Percentiles rank a stretch among this genome's conserved stretches.
Evolutionary conservation across 2,329 filamentous ascomycete genomes (phyloP).

Genomic region (Scopulariopsis brevicaulis): DNA sequence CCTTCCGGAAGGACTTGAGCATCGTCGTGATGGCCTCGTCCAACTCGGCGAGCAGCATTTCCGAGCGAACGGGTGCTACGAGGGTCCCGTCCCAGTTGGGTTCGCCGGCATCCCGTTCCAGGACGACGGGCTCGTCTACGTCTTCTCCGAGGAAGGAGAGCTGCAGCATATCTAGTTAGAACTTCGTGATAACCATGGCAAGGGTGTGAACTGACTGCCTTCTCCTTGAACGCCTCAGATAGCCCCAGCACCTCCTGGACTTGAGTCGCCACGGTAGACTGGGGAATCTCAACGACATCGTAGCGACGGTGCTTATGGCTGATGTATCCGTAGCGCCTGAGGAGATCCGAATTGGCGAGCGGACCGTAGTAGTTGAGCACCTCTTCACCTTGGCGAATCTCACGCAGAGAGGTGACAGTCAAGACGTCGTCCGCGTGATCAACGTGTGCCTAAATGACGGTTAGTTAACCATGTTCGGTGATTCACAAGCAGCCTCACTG

Average conservation of each 20-base stretch:
- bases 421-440: constrained; percentile 44
- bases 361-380: constrained; percentile 86
- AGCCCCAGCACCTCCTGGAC: constrained; percentile 13
- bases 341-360: constrained; percentile 68
- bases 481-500: neutral
- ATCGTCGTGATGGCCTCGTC: constrained; percentile 36
- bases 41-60: constrained; percentile 37
- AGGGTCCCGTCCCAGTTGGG: constrained; percentile 37
- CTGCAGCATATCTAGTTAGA: neutral
- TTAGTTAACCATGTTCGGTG: neutral
- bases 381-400: constrained; percentile 61
- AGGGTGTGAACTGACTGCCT: constrained; percentile 19
- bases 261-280: constrained; percentile 41
- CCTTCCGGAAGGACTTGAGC: constrained; percentile 36
- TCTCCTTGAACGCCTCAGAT: constrained; percentile 19
- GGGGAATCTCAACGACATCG: constrained; percentile 72
- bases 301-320: constrained; percentile 65
- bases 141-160: constrained; percentile 35
- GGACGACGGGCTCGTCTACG: constrained; percentile 64
- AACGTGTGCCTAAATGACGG: constrained; percentile 31
- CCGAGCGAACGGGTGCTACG: constrained; percentile 21
- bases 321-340: constrained; percentile 81
- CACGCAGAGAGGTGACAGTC: constrained; percentile 59
- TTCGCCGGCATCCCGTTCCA: constrained; percentile 43
- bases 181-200: neutral